Percentiles rank a stretch among this genome's conserved stretches.
Evolutionary conservation across 805 yeast species (phyloP).

Genomic region (Candida piceae): DNA sequence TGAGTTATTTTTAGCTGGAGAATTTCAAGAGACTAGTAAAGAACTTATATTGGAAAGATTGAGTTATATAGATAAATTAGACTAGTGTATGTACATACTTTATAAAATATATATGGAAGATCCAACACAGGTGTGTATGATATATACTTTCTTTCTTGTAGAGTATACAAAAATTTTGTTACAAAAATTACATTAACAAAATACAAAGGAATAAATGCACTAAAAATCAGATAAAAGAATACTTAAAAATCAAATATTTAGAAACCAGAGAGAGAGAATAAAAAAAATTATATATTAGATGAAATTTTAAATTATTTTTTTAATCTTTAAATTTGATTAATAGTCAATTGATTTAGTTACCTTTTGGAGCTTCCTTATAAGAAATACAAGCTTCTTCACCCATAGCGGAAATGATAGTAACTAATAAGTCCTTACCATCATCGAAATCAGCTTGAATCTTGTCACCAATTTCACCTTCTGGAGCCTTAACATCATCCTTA

Average conservation of each 20-base stretch:
- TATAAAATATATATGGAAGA: too few species aligned
- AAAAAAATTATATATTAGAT: constrained; percentile 1
- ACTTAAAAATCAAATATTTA: background rate
- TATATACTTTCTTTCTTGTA: too few species aligned
- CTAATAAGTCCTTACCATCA: constrained; percentile 96
- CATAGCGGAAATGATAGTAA: constrained; percentile 97
- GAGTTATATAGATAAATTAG: constrained; percentile 57
- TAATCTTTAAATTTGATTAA: constrained; percentile 1
- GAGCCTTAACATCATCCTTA: constrained; percentile 98
- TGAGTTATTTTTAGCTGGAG: constrained; percentile 87
- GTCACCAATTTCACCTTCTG: constrained; percentile 98
- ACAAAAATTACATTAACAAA: too few species aligned
- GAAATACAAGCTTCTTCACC: constrained; percentile 99
- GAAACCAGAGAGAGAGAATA: background rate
- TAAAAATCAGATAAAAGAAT: background rate
- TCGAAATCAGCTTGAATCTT: constrained; percentile 88
- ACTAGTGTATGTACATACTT: too few species aligned
- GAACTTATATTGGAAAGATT: constrained; percentile 60
- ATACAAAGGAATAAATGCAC: constrained; percentile 1
- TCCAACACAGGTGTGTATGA: too few species aligned
- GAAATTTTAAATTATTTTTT: background rate
- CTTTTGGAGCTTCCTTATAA: constrained; percentile 96
- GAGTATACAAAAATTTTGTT: too few species aligned
- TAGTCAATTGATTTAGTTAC: constrained; percentile 22
- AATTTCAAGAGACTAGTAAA: constrained; percentile 80